Evolutionary conservation across 2,329 filamentous ascomycete species (phyloP).

Genomic region (Aureobasidium sp.): DNA sequence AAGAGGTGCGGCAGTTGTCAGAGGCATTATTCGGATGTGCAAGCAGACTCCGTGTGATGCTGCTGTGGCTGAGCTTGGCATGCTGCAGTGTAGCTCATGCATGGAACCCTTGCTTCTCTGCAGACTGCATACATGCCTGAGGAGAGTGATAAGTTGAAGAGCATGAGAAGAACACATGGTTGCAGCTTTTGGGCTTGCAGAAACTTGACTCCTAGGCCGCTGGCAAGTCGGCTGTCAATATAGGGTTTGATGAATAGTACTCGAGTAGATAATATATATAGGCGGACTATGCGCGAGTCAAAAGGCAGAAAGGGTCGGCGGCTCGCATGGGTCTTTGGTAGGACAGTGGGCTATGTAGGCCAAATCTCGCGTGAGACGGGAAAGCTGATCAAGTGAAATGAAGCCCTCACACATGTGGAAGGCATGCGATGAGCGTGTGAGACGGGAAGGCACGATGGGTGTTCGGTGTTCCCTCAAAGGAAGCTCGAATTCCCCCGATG

Average conservation of each 20-base stretch:
- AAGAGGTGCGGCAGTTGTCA: background rate
- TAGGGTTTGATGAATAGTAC: slow-evolving; percentile 11
- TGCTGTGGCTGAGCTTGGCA: slow-evolving; percentile 1
- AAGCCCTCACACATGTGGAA: slow-evolving; percentile 3
- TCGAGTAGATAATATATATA: background rate
- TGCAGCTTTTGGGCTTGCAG: background rate
- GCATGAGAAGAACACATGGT: slow-evolving; percentile 2
- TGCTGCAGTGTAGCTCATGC: slow-evolving; percentile 10
- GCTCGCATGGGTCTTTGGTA: background rate
- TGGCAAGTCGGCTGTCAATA: background rate
- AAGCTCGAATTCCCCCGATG: background rate
- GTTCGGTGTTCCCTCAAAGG: background rate
- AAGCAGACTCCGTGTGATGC: background rate
- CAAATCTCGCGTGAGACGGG: slow-evolving; percentile 6
- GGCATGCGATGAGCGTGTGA: background rate
- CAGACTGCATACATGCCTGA: slow-evolving; percentile 7
- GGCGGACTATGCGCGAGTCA: background rate
- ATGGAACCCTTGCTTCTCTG: slow-evolving; percentile 6
- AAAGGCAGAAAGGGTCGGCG: background rate
- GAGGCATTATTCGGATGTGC: background rate
- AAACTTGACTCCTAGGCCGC: background rate
- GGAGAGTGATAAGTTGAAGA: background rate
- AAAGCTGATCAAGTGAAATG: background rate
- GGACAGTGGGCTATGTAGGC: background rate
- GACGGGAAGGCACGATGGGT: background rate